These are phyloP conservation scores for Xanthoconium purpureum DNA, from an alignment of 768 basidiomycete species.

Conservation along the genomic window DNA sequence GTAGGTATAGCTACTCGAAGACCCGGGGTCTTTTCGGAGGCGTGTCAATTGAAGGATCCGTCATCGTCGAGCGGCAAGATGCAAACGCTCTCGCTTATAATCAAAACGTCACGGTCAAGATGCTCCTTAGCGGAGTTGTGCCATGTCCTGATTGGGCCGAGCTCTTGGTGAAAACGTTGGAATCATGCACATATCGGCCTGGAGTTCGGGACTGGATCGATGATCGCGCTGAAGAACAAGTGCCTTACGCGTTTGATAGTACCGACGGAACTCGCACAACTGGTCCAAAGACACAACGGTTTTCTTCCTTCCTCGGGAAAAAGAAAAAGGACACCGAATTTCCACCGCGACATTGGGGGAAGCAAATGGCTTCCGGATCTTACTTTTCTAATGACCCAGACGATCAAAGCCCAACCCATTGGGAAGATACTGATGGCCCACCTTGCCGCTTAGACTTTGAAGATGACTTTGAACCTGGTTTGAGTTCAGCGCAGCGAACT, in stretches of 20 bases:
- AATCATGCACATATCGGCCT: slow-evolving; percentile 67
- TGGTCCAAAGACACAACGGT: slow-evolving; percentile 37
- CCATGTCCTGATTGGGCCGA: slow-evolving; percentile 77
- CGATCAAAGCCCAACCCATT: slow-evolving; percentile 11
- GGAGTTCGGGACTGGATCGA: slow-evolving; percentile 65
- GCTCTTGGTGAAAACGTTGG: slow-evolving; percentile 70
- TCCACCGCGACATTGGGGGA: slow-evolving; percentile 66
- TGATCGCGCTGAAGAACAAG: slow-evolving; percentile 41
- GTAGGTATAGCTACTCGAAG: slow-evolving; percentile 87
- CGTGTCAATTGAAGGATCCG: slow-evolving; percentile 81
- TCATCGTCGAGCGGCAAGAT: slow-evolving; percentile 93
- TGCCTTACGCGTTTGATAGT: slow-evolving; percentile 54
- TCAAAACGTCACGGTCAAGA: slow-evolving; percentile 68
- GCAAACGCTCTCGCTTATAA: slow-evolving; percentile 82
- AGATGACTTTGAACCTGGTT: slow-evolving; percentile 47
- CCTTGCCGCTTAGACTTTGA: slow-evolving; percentile 32
- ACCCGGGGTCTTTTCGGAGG: slow-evolving; percentile 94
- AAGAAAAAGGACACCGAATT: slow-evolving; percentile 53
- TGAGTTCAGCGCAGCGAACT: slow-evolving; percentile 29
- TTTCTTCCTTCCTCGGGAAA: slow-evolving; percentile 31
- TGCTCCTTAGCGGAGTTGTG: slow-evolving; percentile 76
- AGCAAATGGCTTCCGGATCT: slow-evolving; percentile 46
- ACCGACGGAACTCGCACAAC: slow-evolving; percentile 4
- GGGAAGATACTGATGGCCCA: slow-evolving; percentile 33
- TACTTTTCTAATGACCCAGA: slow-evolving; percentile 44